These are phyloP conservation scores for Fagopyrum homotropicum DNA, from an alignment of 148 eudicot genomes.

Conservation along the genomic window DNA sequence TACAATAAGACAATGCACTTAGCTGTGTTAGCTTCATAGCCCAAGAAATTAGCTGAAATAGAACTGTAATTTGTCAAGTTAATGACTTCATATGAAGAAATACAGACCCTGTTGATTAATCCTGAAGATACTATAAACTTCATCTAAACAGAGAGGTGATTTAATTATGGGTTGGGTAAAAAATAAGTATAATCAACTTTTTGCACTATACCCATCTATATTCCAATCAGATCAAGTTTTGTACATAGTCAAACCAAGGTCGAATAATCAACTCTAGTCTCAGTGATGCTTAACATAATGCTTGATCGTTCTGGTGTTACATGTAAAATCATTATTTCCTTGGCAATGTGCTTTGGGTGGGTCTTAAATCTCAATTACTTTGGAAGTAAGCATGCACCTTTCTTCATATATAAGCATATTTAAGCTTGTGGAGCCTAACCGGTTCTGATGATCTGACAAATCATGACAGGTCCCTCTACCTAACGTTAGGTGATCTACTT, in stretches of 20 bases:
- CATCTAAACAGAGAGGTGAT: too few species aligned
- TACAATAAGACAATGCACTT: neutral
- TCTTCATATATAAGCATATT: neutral
- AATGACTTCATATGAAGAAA: neutral
- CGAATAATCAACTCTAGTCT: neutral
- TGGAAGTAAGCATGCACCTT: neutral
- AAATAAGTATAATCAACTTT: neutral
- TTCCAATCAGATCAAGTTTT: neutral
- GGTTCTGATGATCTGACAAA: neutral
- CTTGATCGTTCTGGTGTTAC: neutral
- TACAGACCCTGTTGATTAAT: neutral
- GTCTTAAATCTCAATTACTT: neutral
- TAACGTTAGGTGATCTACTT: constrained; percentile 8
- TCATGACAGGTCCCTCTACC: constrained; percentile 10
- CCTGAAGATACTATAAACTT: neutral
- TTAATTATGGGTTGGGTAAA: neutral
- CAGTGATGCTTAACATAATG: neutral
- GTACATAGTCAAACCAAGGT: neutral
- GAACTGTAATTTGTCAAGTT: neutral
- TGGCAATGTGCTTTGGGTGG: neutral
- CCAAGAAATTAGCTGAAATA: neutral
- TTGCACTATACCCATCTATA: too few species aligned
- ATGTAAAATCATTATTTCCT: neutral
- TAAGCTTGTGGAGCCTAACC: neutral
- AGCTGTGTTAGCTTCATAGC: neutral